Evolutionary conservation across 2,329 filamentous ascomycete species (phyloP), one percentile per base, ranked within the genome.

Genomic region (Pestalotiopsis sp.): DNA sequence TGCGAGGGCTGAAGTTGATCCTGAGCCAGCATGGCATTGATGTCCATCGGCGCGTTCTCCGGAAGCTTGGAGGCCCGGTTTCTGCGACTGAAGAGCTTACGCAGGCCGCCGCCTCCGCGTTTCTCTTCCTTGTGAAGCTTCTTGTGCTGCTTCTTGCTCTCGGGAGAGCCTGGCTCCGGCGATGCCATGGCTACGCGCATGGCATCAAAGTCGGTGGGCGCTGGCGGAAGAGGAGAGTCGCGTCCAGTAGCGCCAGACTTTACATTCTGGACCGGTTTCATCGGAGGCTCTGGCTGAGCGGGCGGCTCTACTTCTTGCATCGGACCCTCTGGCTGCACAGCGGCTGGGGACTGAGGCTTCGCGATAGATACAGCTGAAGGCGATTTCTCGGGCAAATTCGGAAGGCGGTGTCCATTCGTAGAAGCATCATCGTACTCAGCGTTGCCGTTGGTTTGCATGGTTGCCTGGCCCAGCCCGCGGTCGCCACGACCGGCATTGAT

Each of bases 401-500:
- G 81, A 38, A 70, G 71, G 9, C 69, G 69, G 17, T 77, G 75
- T 27, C 80, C 80, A 31, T 83, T 81, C 20, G 67, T 70, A 23
- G 71, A 68, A 61, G 70, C 69, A 3, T 73, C 76, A 25, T 76
- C 75, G 71, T 70, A 69, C 17, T 66, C 66, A 70, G 70, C 68
- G 45, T 77, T 75, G 14, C 79, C 80, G 66, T 84, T 83, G 49
- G 80, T 80, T 20, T 80, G 80, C 66, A 85, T 80, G 13, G 84
- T 82, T 17, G 85, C 82, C 56, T 82, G 80, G 1, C 82, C 84
- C 23, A 83, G 71, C 13, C 93, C 93, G 69, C 89, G 92, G 25
- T 94, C 94, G 57, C 93, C 93, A 69, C 89, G 92, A 25, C 95
- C 94, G 57, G 92, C 90, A 72, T 86, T 89, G 62, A 82, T 84